phyloP scores from a whole-genome alignment of 2,329 filamentous ascomycete species.

The Venturia aucupariae region DNA sequence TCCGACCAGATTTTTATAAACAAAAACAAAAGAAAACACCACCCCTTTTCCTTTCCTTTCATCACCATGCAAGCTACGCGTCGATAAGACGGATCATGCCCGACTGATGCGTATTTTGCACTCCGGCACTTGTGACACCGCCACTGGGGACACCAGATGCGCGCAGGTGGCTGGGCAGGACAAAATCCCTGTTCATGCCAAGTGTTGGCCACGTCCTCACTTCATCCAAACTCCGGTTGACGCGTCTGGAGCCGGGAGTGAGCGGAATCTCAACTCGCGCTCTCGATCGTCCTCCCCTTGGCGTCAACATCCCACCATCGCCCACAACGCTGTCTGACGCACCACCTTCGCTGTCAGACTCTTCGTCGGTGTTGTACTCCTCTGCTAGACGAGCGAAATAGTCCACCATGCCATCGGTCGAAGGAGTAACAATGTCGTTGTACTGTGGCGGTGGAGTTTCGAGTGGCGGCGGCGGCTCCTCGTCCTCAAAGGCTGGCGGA shows the following conservation, averaged over 20 bases:
- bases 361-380: slow-evolving; percentile 51
- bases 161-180: background rate
- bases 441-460: slow-evolving; percentile 81
- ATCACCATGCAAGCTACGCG: background rate
- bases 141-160: background rate
- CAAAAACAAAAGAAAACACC: no score
- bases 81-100: background rate
- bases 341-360: slow-evolving; percentile 42
- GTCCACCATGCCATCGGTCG: slow-evolving; percentile 62
- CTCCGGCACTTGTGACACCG: background rate
- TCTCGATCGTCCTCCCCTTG: background rate
- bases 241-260: slow-evolving; percentile 11
- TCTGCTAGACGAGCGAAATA: slow-evolving; percentile 77
- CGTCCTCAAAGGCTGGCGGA: slow-evolving; percentile 77
- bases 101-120: background rate
- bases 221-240: slow-evolving; percentile 13
- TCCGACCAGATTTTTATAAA: no score
- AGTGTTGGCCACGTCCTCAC: slow-evolving; percentile 11
- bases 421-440: slow-evolving; percentile 62
- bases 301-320: slow-evolving; percentile 24
- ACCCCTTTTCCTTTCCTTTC: background rate
- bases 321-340: slow-evolving; percentile 24
- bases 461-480: slow-evolving; percentile 62
- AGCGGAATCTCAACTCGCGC: slow-evolving; percentile 13
- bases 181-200: background rate